These are phyloP conservation scores for Earliella scabrosa DNA, from an alignment of 1,284 basidiomycete genomes.

Conservation along the genomic window DNA sequence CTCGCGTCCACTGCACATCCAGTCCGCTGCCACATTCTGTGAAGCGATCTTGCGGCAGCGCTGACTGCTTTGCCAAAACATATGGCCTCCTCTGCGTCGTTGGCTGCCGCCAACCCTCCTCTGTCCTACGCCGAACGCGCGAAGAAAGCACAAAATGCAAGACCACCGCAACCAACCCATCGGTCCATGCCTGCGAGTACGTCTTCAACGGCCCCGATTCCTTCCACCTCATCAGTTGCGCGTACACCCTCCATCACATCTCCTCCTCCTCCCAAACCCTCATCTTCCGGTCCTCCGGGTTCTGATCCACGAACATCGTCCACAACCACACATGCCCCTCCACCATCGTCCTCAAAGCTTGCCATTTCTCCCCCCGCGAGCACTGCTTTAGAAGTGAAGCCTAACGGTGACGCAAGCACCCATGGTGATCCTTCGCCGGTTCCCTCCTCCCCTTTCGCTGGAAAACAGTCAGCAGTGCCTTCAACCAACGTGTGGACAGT, in stretches of 20 bases:
- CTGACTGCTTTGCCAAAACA: slow-evolving; percentile 12
- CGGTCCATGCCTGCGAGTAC: slow-evolving; percentile 21
- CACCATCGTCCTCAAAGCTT: slow-evolving; percentile 14
- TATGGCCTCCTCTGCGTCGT: slow-evolving; percentile 44
- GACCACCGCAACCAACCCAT: slow-evolving; percentile 22
- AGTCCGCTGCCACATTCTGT: slow-evolving; percentile 2
- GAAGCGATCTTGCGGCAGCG: slow-evolving; percentile 3
- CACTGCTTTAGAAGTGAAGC: slow-evolving; percentile 8
- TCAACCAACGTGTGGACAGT: slow-evolving; percentile 53
- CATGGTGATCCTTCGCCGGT: slow-evolving; percentile 16
- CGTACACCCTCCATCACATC: slow-evolving; percentile 16
- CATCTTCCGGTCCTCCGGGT: slow-evolving; percentile 13
- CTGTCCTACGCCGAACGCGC: slow-evolving; percentile 67
- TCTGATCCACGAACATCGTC: slow-evolving; percentile 12
- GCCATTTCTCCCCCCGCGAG: slow-evolving; percentile 9
- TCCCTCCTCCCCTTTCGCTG: slow-evolving; percentile 13
- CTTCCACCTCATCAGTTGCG: slow-evolving; percentile 21
- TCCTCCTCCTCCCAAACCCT: slow-evolving; percentile 21
- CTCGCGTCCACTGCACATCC: background rate
- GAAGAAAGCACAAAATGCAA: slow-evolving; percentile 43
- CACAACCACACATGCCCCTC: slow-evolving; percentile 14
- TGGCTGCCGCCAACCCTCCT: slow-evolving; percentile 36
- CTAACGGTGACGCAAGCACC: slow-evolving; percentile 28
- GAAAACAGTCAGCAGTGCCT: slow-evolving; percentile 29
- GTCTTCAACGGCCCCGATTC: slow-evolving; percentile 10